Base-by-base conservation (phyloP, 345 rosid genomes). In the Eucalyptus sideroxylon region DNA sequence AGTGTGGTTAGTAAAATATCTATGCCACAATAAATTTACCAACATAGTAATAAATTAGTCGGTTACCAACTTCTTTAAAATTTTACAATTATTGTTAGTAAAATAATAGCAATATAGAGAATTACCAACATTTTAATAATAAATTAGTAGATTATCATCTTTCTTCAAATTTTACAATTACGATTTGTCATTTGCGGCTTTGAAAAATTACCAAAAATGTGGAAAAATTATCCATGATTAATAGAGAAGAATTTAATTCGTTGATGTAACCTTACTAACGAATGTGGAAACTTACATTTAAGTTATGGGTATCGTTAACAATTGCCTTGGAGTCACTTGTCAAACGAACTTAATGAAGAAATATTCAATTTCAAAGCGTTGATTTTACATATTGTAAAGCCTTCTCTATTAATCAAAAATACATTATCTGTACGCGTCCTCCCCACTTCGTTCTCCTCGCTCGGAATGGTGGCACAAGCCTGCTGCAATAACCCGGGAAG, bases 251-350 rank as follows among this genome's bases (percentile, higher is more conserved):
- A 23, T 56, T 56, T 56, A 21, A 24, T 56, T 56, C 13, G 27
- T 56, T 9, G 62, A 56, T 56, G 27, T 2, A 56, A 56, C 62
- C 60, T 56, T 56, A 56, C 60, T 56, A 56, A 56, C 60, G 56
- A 51, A 51, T 17, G 56, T 51, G 56, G 23, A 51, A 0, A 51
- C 56, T 56, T 56, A 0, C 0, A 56, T 56, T 23, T 2, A 21
- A 56, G 30, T 56, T 56, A 24, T 56, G 27, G 62, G 62, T 56
- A 9, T 56, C 27, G 5, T 56, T 23, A 56, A 56, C 27, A 56
- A 23, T 23, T 56, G 27, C 13, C 60, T 56, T 56, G 27, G 27
- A 55, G 0, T 55, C 60, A 55, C 60, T 55, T 55, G 60, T 55
- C 27, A 23, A 55, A 56, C 60, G 0, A 56, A 24, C 27, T 56